Evolutionary conservation across 768 basidiomycete genomes (phyloP).

Genomic region (Hemileccinum impolitum): DNA sequence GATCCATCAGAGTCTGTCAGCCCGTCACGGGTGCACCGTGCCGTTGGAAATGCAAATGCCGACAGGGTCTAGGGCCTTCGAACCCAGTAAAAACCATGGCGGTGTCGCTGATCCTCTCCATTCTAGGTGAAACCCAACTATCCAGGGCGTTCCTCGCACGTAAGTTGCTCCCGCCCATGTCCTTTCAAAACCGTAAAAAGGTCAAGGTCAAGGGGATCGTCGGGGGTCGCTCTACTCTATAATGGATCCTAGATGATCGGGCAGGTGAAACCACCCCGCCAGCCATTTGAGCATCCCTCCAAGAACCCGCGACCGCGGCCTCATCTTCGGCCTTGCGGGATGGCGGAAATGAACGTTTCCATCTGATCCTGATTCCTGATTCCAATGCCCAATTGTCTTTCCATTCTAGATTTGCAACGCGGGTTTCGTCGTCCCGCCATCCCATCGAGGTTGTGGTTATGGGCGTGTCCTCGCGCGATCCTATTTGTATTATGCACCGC

Average conservation of each 20-base stretch:
- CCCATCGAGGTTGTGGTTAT: slow-evolving; percentile 60
- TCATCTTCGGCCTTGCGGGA: neutral
- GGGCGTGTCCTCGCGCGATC: slow-evolving; percentile 73
- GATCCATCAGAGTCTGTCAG: neutral
- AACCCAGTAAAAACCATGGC: neutral
- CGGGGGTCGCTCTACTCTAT: too few species aligned
- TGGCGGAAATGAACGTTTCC: slow-evolving; percentile 7
- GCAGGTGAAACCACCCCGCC: neutral
- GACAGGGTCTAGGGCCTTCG: slow-evolving; percentile 3
- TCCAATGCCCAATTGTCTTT: neutral
- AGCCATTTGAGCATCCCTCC: neutral
- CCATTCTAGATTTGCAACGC: slow-evolving; percentile 74
- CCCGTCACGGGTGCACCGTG: neutral
- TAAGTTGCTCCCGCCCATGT: slow-evolving; percentile 37
- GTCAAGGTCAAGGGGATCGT: neutral
- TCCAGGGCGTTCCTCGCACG: slow-evolving; percentile 87
- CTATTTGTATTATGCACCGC: slow-evolving; percentile 78
- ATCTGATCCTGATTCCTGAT: neutral
- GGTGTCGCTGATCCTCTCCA: slow-evolving; percentile 6
- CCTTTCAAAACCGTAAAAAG: neutral
- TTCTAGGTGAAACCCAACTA: slow-evolving; percentile 80
- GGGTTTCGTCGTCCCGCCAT: slow-evolving; percentile 76
- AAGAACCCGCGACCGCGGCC: neutral
- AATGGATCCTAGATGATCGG: too few species aligned
- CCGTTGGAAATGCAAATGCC: neutral